Evolutionary conservation across 176 grass and related monocot genomes (phyloP).

Genomic region (Cenchrus fungigraminus): DNA sequence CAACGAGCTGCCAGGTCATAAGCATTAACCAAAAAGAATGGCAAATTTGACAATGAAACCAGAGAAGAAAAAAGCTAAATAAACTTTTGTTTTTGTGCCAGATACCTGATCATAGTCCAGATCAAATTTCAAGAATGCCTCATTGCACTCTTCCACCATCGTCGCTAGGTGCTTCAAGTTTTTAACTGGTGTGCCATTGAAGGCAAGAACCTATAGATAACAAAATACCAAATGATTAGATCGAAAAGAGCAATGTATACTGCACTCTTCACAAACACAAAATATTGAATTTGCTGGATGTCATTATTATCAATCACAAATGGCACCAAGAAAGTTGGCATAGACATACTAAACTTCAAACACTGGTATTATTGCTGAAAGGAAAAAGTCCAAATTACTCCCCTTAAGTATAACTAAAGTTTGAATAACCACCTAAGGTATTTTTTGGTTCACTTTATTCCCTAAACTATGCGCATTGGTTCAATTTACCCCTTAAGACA

Average conservation of each 20-base stretch:
- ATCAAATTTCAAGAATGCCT: constrained; percentile 86
- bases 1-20: constrained; percentile 67
- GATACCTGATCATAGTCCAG: constrained; percentile 92
- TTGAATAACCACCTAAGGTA: no score
- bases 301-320: neutral
- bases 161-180: constrained; percentile 82
- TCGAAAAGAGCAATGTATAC: neutral
- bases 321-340: neutral
- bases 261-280: constrained; percentile 3
- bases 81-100: neutral
- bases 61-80: neutral
- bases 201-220: constrained; percentile 69
- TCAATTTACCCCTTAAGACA: no score
- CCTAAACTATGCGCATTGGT: no score
- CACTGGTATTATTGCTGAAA: neutral
- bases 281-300: neutral
- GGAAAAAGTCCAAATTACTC: no score
- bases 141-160: constrained; percentile 82
- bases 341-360: neutral
- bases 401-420: no score
- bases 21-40: neutral
- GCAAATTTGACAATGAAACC: neutral
- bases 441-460: no score
- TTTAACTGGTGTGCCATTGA: constrained; percentile 78
- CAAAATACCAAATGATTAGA: constrained; percentile 5